Percentiles rank a stretch among this genome's conserved stretches.
These are phyloP conservation scores for Lodderomyces beijingensis DNA, from an alignment of 1,139 yeast genomes.

Conservation along the genomic window DNA sequence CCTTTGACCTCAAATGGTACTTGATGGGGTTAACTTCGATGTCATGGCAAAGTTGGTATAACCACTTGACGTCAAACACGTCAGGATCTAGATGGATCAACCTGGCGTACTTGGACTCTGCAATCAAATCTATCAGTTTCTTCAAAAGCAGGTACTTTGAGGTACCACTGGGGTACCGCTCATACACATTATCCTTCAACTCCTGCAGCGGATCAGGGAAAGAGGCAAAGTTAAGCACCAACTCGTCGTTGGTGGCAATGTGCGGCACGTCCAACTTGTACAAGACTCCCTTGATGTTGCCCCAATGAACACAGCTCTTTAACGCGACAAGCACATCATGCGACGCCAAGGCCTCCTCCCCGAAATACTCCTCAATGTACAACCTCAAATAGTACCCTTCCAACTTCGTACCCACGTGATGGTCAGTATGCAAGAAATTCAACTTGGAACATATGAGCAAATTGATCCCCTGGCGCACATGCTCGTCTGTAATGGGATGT, in stretches of 20 bases:
- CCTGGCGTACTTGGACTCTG: constrained; percentile 20
- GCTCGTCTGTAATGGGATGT: constrained; percentile 22
- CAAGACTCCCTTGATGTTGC: constrained; percentile 47
- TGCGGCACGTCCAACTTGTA: constrained; percentile 41
- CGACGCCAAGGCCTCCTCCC: constrained; percentile 36
- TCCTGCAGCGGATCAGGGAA: constrained; percentile 45
- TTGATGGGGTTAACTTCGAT: constrained; percentile 46
- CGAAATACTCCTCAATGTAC: constrained; percentile 38
- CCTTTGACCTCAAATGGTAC: constrained; percentile 44
- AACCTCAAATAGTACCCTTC: constrained; percentile 45
- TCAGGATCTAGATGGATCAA: constrained; percentile 22
- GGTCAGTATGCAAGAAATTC: constrained; percentile 55
- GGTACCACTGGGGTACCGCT: constrained; percentile 53
- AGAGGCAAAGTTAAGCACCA: constrained; percentile 25
- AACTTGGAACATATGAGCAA: constrained; percentile 46
- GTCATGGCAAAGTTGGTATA: constrained; percentile 40
- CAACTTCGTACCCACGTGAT: constrained; percentile 47
- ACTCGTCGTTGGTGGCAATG: constrained; percentile 27
- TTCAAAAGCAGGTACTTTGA: constrained; percentile 45
- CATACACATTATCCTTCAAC: constrained; percentile 37
- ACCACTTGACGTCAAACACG: constrained; percentile 25
- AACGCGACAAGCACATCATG: constrained; percentile 45
- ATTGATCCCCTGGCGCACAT: constrained; percentile 40
- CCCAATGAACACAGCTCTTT: constrained; percentile 56
- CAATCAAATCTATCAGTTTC: constrained; percentile 33